phyloP scores from a whole-genome alignment of 2,329 filamentous ascomycete genomes.

The Penicillium sp. region DNA sequence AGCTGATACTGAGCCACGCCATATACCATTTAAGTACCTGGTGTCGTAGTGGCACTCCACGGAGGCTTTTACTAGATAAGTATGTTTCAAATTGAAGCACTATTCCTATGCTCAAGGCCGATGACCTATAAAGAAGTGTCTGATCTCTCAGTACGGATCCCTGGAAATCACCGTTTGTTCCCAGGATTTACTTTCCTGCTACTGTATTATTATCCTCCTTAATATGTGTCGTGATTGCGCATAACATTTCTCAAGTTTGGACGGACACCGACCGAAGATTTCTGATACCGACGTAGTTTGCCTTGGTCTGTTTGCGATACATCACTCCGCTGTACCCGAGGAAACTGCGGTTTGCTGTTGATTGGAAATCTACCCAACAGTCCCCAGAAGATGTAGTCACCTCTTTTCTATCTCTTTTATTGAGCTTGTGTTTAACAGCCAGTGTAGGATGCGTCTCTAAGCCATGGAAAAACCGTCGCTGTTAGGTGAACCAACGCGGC shows the following conservation, averaged over 20 bases:
- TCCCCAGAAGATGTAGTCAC: too few relatives aligned
- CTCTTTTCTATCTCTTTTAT: too few relatives aligned
- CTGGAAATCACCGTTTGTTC: not conserved
- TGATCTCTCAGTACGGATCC: not conserved
- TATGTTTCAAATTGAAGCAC: not conserved
- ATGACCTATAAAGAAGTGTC: not conserved
- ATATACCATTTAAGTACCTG: not conserved
- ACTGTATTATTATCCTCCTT: too few relatives aligned
- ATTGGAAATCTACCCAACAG: too few relatives aligned
- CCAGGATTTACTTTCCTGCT: not conserved
- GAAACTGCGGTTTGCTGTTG: too few relatives aligned
- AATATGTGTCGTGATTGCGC: too few relatives aligned
- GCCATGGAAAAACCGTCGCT: too few relatives aligned
- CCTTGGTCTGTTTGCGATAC: not conserved
- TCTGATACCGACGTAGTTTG: not conserved
- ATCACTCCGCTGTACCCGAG: not conserved
- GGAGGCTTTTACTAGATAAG: not conserved
- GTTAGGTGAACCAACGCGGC: too few relatives aligned
- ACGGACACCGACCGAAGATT: not conserved
- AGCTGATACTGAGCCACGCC: not conserved
- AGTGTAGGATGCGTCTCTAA: too few relatives aligned
- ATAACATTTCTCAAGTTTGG: not conserved
- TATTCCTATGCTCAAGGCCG: not conserved
- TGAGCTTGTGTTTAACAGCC: too few relatives aligned
- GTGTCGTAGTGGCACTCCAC: not conserved